phyloP scores from a whole-genome alignment of 1,284 basidiomycete genomes.

The Erythrobasidium hasegawianum region DNA sequence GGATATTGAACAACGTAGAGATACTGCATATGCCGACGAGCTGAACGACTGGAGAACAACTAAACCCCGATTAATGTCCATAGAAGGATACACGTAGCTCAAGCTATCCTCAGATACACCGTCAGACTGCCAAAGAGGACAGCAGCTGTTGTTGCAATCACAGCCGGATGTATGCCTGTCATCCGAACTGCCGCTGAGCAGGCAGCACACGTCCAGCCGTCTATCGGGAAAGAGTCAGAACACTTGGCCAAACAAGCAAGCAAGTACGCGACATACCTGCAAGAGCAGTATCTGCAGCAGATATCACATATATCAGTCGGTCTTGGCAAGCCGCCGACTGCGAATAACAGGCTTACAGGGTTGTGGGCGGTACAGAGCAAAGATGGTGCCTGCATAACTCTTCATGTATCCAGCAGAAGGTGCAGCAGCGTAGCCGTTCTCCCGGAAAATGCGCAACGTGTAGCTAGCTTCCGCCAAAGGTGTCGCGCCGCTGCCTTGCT shows the following conservation, averaged over 20 bases:
- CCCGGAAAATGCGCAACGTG: conserved; percentile 72
- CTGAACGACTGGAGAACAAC: neutral
- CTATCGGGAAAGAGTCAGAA: conserved; percentile 8
- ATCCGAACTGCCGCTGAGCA: conserved; percentile 20
- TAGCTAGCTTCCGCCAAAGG: conserved; percentile 72
- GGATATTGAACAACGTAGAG: conserved; percentile 3
- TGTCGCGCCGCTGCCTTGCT: conserved; percentile 61
- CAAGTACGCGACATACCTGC: neutral
- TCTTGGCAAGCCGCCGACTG: neutral
- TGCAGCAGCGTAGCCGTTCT: conserved; percentile 63
- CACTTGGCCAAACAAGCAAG: neutral
- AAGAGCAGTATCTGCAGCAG: conserved; percentile 14
- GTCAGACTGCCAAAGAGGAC: conserved; percentile 2
- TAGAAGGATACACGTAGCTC: neutral
- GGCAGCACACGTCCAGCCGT: conserved; percentile 30
- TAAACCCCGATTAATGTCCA: neutral
- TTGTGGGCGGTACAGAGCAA: conserved; percentile 76
- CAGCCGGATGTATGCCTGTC: conserved; percentile 18
- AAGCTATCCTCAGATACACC: conserved; percentile 4
- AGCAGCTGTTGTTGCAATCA: conserved; percentile 15
- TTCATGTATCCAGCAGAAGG: conserved; percentile 63
- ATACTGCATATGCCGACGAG: neutral
- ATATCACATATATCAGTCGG: neutral
- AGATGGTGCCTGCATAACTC: conserved; percentile 66
- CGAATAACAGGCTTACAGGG: conserved; percentile 3